Percentiles rank a stretch among this genome's conserved stretches.
Conservation (phyloP, 2,329 filamentous ascomycete genomes). For the Phialophora macrospora region DNA sequence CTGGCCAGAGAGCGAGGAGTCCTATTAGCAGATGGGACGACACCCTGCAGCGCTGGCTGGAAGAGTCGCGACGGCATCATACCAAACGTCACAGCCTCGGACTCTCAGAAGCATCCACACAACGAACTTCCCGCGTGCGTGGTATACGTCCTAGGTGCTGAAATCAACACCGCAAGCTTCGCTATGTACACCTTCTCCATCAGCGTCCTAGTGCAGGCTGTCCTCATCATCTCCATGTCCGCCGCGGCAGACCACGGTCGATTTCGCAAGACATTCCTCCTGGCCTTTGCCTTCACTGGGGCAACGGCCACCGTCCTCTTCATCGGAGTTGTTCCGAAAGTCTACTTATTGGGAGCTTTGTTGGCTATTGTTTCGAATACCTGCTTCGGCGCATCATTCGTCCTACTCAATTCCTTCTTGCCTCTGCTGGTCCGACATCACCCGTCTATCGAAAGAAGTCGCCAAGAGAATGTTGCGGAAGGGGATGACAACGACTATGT, state of each 20-base stretch:
- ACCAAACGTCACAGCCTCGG: slow-evolving; percentile 39
- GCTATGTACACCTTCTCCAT: slow-evolving; percentile 98
- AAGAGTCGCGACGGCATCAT: slow-evolving; percentile 46
- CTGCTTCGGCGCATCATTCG: slow-evolving; percentile 92
- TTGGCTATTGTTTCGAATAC: slow-evolving; percentile 91
- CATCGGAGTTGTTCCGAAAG: slow-evolving; percentile 72
- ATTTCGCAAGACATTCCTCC: slow-evolving; percentile 84
- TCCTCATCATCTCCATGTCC: slow-evolving; percentile 94
- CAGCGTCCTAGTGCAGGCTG: slow-evolving; percentile 84
- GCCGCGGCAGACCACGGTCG: slow-evolving; percentile 93
- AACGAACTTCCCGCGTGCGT: slow-evolving; percentile 62
- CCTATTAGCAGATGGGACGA: slow-evolving; percentile 74
- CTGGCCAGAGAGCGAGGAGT: slow-evolving; percentile 91
- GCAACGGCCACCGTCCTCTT: slow-evolving; percentile 86
- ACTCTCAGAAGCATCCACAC: slow-evolving; percentile 30
- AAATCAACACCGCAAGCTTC: slow-evolving; percentile 95
- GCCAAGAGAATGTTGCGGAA: slow-evolving; percentile 18
- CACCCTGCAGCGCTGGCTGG: slow-evolving; percentile 70
- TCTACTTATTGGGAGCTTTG: slow-evolving; percentile 80
- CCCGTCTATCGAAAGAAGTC: slow-evolving; percentile 53
- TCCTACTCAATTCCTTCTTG: slow-evolving; percentile 92
- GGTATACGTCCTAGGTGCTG: slow-evolving; percentile 76
- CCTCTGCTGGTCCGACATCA: slow-evolving; percentile 89
- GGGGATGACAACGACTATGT: slow-evolving; percentile 22
- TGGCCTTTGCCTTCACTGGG: slow-evolving; percentile 83